Evolutionary conservation across 2,329 filamentous ascomycete species (phyloP), one percentile per base, ranked within the genome.

Genomic region (Hymenoscyphus salicellus): DNA sequence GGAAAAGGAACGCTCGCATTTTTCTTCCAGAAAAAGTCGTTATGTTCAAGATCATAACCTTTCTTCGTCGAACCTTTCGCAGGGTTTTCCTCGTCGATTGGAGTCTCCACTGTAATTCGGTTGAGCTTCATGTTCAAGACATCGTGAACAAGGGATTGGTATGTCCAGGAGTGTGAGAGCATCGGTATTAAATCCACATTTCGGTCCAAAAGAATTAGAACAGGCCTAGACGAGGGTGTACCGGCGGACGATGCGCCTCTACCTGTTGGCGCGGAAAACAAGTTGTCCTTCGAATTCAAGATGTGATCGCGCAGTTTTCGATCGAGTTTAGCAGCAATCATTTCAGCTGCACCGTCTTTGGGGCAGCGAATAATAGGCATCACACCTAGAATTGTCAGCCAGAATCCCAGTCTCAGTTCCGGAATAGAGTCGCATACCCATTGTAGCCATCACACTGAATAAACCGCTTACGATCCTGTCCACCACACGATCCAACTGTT

Each of bases 381-480:
- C 2, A 93, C 88, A 66, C 90, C 90, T 93, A 70, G 17, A 57
- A 14, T 20, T 60, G 65, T 78, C 66, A 79, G 75, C 58, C 49
- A 41, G 17, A 33, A 55, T 36, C 41, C 28, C 28, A 20, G 56
- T 38, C 55, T 30, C n/a, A 49, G 36, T 33, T 41, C 46, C 33
- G 56, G 6, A 32, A 26, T 32, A 49, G 30, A 60, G 14, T 43
- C 32, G 70, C 82, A 65, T 82, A 89, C 93, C 94, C 92, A 97
- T 97, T 5, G 95, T 99, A n/a, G 96, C 95, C 65, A 95, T 89
- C 58, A 99, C 95, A 68, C 93, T 97, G 79, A 98, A 99, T n/a
- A 99, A 81, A 0, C 95, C 95, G 73, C 91, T 96, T 60, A 99
- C 95, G 68, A 98, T 94, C 70, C 89, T 88, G 77, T 99, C 94